Evolutionary conservation across 169 alveolate genomes (phyloP).

Genomic region (Cryptosporidium parvum): DNA sequence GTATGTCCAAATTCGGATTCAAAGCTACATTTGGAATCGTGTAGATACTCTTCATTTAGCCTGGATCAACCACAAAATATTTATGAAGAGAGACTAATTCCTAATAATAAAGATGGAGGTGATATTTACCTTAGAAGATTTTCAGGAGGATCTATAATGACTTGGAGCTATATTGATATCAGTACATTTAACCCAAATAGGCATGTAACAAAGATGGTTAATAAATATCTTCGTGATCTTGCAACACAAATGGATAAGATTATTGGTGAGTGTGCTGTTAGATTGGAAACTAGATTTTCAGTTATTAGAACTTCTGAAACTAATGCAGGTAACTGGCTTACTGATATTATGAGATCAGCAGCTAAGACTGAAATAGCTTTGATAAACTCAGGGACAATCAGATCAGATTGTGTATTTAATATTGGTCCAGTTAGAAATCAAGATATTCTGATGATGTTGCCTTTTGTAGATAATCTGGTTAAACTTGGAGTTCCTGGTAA

Average conservation of each 20-base stretch:
- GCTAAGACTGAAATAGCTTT: conserved; percentile 86
- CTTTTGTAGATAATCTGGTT: conserved; percentile 86
- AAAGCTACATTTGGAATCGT: conserved; percentile 21
- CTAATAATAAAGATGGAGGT: conserved; percentile 64
- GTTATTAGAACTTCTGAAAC: conserved; percentile 86
- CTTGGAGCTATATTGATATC: conserved; percentile 80
- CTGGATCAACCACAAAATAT: background rate
- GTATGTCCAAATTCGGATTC: conserved; percentile 46
- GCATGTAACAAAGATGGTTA: conserved; percentile 80
- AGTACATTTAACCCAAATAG: conserved; percentile 75
- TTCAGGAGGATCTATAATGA: conserved; percentile 80
- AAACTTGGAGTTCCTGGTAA: conserved; percentile 82
- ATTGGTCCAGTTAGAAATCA: conserved; percentile 84
- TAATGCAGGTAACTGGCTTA: conserved; percentile 85
- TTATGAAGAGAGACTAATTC: conserved; percentile 7
- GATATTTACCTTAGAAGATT: conserved; percentile 72
- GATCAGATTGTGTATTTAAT: conserved; percentile 86
- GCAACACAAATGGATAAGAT: conserved; percentile 81
- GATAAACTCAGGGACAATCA: conserved; percentile 88
- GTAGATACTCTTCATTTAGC: background rate
- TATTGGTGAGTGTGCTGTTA: conserved; percentile 83
- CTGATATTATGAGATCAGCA: conserved; percentile 86
- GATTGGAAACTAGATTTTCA: conserved; percentile 86
- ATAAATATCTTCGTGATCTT: conserved; percentile 77
- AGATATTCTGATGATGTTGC: conserved; percentile 84